Percentiles rank a stretch among this genome's conserved stretches.
Evolutionary conservation across 2,329 filamentous ascomycete genomes (phyloP).

Genomic region (Ceratocystis harringtonii): DNA sequence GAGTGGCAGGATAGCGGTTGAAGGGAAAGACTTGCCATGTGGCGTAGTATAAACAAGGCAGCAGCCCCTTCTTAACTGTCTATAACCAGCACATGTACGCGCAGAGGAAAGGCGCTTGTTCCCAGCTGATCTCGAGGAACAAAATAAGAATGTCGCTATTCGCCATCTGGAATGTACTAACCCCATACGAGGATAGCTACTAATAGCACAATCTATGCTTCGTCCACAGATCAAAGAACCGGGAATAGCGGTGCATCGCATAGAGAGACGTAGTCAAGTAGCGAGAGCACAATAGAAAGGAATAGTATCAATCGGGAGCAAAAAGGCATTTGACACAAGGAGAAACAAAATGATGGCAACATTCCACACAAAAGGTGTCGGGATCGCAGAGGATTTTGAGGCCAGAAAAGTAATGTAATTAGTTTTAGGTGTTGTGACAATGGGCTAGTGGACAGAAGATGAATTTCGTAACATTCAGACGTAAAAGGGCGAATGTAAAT

Average conservation of each 20-base stretch:
- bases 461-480: constrained; percentile 2
- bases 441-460: constrained; percentile 2
- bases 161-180: background rate
- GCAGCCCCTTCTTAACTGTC: background rate
- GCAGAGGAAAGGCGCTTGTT: background rate
- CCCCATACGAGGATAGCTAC: background rate
- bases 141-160: background rate
- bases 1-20: background rate
- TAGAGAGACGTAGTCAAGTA: background rate
- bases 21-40: background rate
- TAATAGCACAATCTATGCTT: background rate
- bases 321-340: background rate
- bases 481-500: constrained; percentile 1
- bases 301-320: background rate
- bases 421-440: constrained; percentile 10
- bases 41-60: background rate
- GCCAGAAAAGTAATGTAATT: background rate
- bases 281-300: background rate
- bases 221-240: background rate
- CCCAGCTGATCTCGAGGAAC: background rate
- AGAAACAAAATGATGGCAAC: background rate
- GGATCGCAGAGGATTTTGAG: background rate
- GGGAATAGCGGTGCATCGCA: background rate
- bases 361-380: background rate
- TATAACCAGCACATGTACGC: background rate